Conservation (phyloP, 2,329 filamentous ascomycete genomes). For the Calonectria ilicicola region DNA sequence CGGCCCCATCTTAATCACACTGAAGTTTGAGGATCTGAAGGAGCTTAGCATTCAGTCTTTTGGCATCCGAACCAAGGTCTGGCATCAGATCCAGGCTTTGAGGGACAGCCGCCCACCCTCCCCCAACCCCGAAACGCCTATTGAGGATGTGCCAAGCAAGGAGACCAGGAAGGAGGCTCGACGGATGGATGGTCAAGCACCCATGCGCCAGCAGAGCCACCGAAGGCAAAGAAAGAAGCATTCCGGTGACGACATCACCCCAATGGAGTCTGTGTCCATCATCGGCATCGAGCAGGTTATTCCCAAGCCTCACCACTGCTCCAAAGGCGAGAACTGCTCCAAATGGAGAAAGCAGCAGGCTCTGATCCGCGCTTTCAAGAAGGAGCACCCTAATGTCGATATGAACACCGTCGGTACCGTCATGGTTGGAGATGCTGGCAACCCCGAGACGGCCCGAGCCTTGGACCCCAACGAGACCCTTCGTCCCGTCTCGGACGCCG, state of each 20-base stretch:
- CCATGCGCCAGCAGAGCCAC: conserved; percentile 55
- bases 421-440: conserved; percentile 84
- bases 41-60: conserved; percentile 86
- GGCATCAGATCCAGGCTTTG: conserved; percentile 82
- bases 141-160: conserved; percentile 69
- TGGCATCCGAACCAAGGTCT: conserved; percentile 82
- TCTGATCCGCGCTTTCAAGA: conserved; percentile 79
- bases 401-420: conserved; percentile 72
- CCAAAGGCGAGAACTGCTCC: conserved; percentile 86
- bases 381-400: conserved; percentile 77
- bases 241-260: conserved; percentile 75
- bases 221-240: conserved; percentile 53
- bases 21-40: conserved; percentile 89
- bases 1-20: conserved; percentile 85
- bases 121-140: conserved; percentile 68
- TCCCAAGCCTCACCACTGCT: conserved; percentile 85
- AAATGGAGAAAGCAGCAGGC: conserved; percentile 87
- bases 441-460: conserved; percentile 73
- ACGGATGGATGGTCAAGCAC: conserved; percentile 50
- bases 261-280: conserved; percentile 88
- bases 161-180: conserved; percentile 61
- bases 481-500: conserved; percentile 79
- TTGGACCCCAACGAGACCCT: conserved; percentile 66
- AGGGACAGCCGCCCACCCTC: conserved; percentile 66
- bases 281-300: conserved; percentile 92